A percentile compares a stretch with the other conserved stretches of the same genome.
Evolutionary conservation across 1,284 basidiomycete genomes (phyloP).

Genomic region (Sporisorium graminicola): DNA sequence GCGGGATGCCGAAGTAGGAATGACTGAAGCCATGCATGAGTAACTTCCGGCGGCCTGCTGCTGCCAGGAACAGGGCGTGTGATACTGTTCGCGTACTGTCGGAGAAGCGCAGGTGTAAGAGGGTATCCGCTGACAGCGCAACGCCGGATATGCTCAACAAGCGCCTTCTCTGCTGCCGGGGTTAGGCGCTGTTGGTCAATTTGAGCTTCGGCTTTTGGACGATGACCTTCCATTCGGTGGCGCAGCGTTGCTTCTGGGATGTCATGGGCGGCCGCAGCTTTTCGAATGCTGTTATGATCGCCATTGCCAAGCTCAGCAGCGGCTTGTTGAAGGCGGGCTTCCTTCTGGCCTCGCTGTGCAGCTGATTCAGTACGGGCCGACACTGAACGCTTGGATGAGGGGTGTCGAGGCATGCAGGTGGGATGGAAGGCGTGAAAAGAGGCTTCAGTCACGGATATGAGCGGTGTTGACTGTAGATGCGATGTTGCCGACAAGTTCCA

Average conservation of each 20-base stretch:
- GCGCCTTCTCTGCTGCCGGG: slow-evolving; percentile 4
- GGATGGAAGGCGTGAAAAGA: not conserved
- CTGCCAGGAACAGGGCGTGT: not conserved
- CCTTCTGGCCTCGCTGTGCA: not conserved
- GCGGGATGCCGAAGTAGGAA: slow-evolving; percentile 17
- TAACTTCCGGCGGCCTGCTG: not conserved
- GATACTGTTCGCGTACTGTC: slow-evolving; percentile 9
- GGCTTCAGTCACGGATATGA: not conserved
- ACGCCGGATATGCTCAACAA: slow-evolving; percentile 17
- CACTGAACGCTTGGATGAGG: not conserved
- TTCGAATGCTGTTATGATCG: too few species aligned
- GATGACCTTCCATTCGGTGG: too few species aligned
- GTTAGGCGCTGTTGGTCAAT: slow-evolving; percentile 2
- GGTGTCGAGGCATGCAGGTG: not conserved
- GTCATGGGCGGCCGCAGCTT: too few species aligned
- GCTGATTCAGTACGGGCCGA: not conserved
- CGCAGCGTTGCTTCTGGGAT: too few species aligned
- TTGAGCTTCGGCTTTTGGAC: too few species aligned
- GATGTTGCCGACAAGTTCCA: not conserved
- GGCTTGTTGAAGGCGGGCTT: not conserved
- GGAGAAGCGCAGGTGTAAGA: slow-evolving; percentile 6
- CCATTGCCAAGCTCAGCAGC: too few species aligned
- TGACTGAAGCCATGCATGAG: slow-evolving; percentile 5
- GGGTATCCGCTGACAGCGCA: slow-evolving; percentile 19
- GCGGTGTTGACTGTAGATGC: not conserved